phyloP scores from a whole-genome alignment of 2,329 filamentous ascomycete species.

The Tolypocladium amazonense region DNA sequence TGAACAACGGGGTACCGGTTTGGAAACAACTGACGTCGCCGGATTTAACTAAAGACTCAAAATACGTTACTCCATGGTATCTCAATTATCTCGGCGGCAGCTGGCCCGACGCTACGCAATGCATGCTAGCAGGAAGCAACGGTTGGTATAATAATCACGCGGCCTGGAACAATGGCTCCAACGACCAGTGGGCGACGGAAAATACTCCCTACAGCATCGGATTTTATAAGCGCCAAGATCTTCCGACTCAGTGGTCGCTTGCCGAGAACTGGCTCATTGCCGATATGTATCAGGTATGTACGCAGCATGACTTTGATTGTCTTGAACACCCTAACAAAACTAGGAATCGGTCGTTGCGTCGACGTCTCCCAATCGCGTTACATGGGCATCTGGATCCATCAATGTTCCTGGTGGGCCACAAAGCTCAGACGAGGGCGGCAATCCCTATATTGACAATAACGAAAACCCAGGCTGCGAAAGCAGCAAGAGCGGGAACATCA shows the following conservation, averaged over 20 bases:
- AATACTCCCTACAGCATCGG: slow-evolving; percentile 44
- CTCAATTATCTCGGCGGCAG: slow-evolving; percentile 42
- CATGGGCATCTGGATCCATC: slow-evolving; percentile 38
- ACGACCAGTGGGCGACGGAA: slow-evolving; percentile 41
- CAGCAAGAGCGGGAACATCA: slow-evolving; percentile 24
- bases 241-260: slow-evolving; percentile 44
- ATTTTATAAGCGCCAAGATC: slow-evolving; percentile 36
- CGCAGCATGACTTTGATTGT: slow-evolving; percentile 17
- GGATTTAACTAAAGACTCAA: slow-evolving; percentile 24
- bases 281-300: slow-evolving; percentile 44
- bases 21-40: slow-evolving; percentile 35
- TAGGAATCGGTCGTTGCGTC: slow-evolving; percentile 37
- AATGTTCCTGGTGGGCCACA: slow-evolving; percentile 37
- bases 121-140: slow-evolving; percentile 40
- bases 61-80: slow-evolving; percentile 40
- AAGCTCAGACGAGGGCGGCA: slow-evolving; percentile 27
- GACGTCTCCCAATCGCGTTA: slow-evolving; percentile 42
- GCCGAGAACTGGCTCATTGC: slow-evolving; percentile 43
- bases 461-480: slow-evolving; percentile 33
- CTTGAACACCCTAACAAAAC: slow-evolving; percentile 1
- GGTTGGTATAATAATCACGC: slow-evolving; percentile 40
- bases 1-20: slow-evolving; percentile 32
- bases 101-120: slow-evolving; percentile 40
- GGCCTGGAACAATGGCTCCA: slow-evolving; percentile 37
- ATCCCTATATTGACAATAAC: slow-evolving; percentile 38